Evolutionary conservation across 352 stramenopile species (phyloP).

Genomic region (Pythium monospermum): DNA sequence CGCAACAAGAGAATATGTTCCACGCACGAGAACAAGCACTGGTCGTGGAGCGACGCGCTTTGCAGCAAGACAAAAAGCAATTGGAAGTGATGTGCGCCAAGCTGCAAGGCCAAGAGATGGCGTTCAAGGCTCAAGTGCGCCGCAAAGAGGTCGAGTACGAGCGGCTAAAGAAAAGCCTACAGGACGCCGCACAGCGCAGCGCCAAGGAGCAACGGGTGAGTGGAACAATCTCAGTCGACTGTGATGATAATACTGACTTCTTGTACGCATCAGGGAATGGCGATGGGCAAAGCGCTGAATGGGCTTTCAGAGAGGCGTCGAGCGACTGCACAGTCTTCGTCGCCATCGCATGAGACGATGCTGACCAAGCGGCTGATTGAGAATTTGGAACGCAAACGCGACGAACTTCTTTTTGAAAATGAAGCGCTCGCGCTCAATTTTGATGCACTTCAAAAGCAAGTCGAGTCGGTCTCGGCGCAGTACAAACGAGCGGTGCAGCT

Average conservation of each 20-base stretch:
- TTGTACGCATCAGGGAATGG: conserved; percentile 31
- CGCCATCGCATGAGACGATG: conserved; percentile 51
- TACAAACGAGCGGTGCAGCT: conserved; percentile 71
- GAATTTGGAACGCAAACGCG: conserved; percentile 56
- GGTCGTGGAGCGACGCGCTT: conserved; percentile 36
- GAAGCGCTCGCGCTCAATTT: conserved; percentile 54
- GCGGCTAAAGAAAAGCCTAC: conserved; percentile 61
- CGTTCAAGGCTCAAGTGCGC: conserved; percentile 67
- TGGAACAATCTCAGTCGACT: too few relatives aligned
- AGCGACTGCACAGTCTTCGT: conserved; percentile 15
- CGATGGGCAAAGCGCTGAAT: conserved; percentile 42
- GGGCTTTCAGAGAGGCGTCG: conserved; percentile 30
- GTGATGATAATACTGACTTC: too few relatives aligned
- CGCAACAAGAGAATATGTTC: conserved; percentile 61
- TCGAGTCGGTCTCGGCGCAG: conserved; percentile 60
- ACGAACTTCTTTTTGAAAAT: conserved; percentile 61
- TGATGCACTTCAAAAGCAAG: conserved; percentile 43
- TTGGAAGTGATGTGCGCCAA: conserved; percentile 63
- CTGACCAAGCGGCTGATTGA: conserved; percentile 58
- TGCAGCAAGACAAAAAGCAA: conserved; percentile 61
- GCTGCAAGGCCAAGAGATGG: conserved; percentile 71
- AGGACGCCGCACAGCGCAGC: conserved; percentile 42
- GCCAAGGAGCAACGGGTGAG: conserved; percentile 53
- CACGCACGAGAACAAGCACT: conserved; percentile 54
- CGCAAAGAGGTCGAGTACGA: conserved; percentile 76